These are phyloP conservation scores for Colletotrichum tropicale DNA, from an alignment of 2,329 filamentous ascomycete species.

Conservation along the genomic window DNA sequence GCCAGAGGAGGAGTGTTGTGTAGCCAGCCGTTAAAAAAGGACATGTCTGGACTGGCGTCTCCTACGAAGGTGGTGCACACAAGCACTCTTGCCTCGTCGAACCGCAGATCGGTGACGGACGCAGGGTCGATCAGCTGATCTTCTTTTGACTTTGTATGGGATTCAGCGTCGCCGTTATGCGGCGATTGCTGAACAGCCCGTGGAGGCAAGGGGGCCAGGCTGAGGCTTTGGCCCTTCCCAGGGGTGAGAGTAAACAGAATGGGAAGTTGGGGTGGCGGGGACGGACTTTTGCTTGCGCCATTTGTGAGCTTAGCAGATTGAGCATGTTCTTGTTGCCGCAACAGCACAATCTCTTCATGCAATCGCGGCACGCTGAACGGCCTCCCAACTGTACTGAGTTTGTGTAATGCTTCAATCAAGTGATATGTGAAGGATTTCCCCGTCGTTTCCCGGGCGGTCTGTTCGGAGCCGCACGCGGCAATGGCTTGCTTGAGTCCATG, in stretches of 20 bases:
- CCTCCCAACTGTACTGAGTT: slow-evolving; percentile 51
- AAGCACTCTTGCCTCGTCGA: slow-evolving; percentile 67
- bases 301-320: slow-evolving; percentile 50
- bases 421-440: slow-evolving; percentile 64
- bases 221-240: slow-evolving; percentile 56
- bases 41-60: slow-evolving; percentile 69
- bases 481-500: slow-evolving; percentile 67
- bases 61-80: slow-evolving; percentile 72
- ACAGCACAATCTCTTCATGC: slow-evolving; percentile 57
- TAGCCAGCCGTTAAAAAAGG: slow-evolving; percentile 70
- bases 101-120: slow-evolving; percentile 58
- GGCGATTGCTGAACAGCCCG: slow-evolving; percentile 34
- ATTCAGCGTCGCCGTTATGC: slow-evolving; percentile 20
- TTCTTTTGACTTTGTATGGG: slow-evolving; percentile 30
- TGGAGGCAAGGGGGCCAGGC: slow-evolving; percentile 52
- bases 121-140: slow-evolving; percentile 51
- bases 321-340: slow-evolving; percentile 48
- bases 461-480: slow-evolving; percentile 62
- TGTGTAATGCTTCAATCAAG: slow-evolving; percentile 59
- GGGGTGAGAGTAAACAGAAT: slow-evolving; percentile 61
- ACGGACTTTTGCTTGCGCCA: slow-evolving; percentile 41
- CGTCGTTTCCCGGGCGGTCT: slow-evolving; percentile 45
- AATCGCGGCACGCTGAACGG: slow-evolving; percentile 62
- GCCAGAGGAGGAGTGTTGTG: slow-evolving; percentile 61
- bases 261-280: slow-evolving; percentile 44